phyloP scores from a whole-genome alignment of 116 monocot species.

The Zostera marina region DNA sequence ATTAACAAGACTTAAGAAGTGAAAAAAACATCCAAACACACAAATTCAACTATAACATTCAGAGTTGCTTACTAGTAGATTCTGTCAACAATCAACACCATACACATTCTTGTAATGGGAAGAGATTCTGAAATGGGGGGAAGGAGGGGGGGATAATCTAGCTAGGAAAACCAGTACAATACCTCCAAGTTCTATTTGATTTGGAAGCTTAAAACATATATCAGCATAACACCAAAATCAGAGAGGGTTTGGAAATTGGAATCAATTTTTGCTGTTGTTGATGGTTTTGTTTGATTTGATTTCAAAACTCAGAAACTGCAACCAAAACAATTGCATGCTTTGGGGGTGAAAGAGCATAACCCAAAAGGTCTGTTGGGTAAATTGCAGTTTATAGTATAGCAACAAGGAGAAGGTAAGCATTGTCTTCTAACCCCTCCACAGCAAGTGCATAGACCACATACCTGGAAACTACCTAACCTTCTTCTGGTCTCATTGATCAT shows the following conservation, averaged over 20 bases:
- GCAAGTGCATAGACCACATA: conserved; percentile 76
- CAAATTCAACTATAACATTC: too few species aligned
- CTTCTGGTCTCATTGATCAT: conserved; percentile 20
- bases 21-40: too few species aligned
- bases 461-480: conserved; percentile 40
- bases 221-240: not conserved
- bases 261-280: not conserved
- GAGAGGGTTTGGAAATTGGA: not conserved
- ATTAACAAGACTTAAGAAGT: too few species aligned
- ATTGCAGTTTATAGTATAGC: conserved; percentile 93
- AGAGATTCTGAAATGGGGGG: too few species aligned
- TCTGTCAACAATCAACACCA: too few species aligned
- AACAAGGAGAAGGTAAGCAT: conserved; percentile 76
- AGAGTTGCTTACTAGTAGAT: too few species aligned
- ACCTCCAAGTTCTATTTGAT: not conserved
- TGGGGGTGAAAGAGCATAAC: conserved; percentile 68
- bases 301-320: conserved; percentile 36
- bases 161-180: not conserved
- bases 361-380: conserved; percentile 85
- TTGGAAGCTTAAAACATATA: not conserved
- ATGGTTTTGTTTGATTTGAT: not conserved
- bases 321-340: conserved; percentile 59
- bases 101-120: too few species aligned
- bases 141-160: too few species aligned
- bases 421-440: conserved; percentile 53